Conservation (phyloP, 306 rosid species). For the Fragaria vesca region DNA sequence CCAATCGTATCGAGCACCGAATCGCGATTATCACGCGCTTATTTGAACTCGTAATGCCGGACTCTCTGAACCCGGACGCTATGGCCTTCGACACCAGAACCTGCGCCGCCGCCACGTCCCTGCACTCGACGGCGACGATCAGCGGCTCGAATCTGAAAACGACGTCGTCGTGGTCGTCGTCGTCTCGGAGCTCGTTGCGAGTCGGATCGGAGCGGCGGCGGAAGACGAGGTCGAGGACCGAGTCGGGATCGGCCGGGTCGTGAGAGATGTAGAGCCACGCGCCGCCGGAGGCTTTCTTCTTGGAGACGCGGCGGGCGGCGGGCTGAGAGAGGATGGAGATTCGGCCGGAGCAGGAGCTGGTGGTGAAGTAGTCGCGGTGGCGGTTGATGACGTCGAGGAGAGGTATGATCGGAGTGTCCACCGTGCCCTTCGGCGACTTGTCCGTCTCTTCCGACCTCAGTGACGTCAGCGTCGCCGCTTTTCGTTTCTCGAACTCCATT, state of each 20-base stretch:
- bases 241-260: conserved; percentile 62
- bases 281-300: conserved; percentile 89
- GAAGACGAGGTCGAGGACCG: conserved; percentile 59
- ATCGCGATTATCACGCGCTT: conserved; percentile 87
- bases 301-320: background rate
- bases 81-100: conserved; percentile 73
- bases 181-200: background rate
- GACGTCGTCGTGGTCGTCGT: conserved; percentile 45
- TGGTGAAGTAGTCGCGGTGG: conserved; percentile 74
- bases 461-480: conserved; percentile 62
- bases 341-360: conserved; percentile 95
- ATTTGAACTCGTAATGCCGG: conserved; percentile 70
- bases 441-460: conserved; percentile 53
- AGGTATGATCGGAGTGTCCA: conserved; percentile 73
- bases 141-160: conserved; percentile 94
- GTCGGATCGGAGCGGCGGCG: conserved; percentile 39
- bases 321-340: conserved; percentile 88
- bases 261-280: conserved; percentile 84
- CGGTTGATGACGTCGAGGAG: conserved; percentile 62
- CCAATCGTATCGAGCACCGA: conserved; percentile 84
- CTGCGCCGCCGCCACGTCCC: conserved; percentile 72
- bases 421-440: conserved; percentile 83
- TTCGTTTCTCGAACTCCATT: conserved; percentile 80
- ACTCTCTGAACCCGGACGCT: conserved; percentile 85
- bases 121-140: conserved; percentile 81